phyloP scores from a whole-genome alignment of 257 asterid genomes.

The Rubia yunnanensis region DNA sequence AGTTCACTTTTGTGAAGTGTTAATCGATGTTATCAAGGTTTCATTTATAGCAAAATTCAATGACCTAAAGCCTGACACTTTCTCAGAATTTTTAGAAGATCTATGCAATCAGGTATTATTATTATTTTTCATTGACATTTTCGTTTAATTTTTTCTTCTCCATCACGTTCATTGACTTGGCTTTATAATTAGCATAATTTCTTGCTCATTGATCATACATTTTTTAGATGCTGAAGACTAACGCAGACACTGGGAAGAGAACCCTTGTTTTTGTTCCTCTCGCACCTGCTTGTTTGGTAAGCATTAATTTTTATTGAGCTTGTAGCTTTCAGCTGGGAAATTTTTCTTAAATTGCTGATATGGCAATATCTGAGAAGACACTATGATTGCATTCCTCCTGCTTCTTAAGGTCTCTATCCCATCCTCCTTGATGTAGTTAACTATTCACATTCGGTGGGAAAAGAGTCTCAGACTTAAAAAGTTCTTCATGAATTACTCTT shows the following conservation, averaged over 20 bases:
- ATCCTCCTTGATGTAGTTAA: too few species aligned
- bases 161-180: background rate
- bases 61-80: conserved; percentile 77
- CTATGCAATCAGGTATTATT: conserved; percentile 92
- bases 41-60: conserved; percentile 95
- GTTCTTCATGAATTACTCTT: background rate
- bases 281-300: conserved; percentile 97
- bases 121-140: background rate
- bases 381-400: too few species aligned
- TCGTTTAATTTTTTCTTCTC: background rate
- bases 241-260: conserved; percentile 52
- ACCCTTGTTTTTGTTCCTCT: conserved; percentile 77
- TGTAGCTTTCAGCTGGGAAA: background rate
- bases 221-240: conserved; percentile 59
- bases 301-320: conserved; percentile 4
- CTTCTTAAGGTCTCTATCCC: too few species aligned
- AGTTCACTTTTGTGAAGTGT: conserved; percentile 72
- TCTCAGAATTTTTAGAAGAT: conserved; percentile 91
- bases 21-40: conserved; percentile 87
- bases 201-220: conserved; percentile 5
- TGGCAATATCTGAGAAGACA: too few species aligned
- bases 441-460: too few species aligned
- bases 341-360: too few species aligned
- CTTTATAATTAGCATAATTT: background rate
- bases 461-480: too few species aligned